phyloP scores from a whole-genome alignment of 129 eudicot genomes.

The Flaveria trinervia region DNA sequence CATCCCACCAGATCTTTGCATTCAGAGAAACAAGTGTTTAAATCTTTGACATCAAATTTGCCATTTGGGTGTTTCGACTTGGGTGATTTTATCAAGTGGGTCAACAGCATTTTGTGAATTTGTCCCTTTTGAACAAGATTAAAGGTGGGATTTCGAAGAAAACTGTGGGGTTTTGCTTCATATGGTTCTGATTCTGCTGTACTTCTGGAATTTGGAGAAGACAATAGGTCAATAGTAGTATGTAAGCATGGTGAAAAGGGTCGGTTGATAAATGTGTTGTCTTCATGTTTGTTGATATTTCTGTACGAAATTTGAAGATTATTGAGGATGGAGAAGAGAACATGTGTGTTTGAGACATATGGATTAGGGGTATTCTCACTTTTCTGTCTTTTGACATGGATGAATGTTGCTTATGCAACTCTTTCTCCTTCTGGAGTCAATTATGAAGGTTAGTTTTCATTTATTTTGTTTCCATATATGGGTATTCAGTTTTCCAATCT shows the following conservation, averaged over 20 bases:
- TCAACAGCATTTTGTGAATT: slow-evolving; percentile 23
- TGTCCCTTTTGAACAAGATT: slow-evolving; percentile 23
- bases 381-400: slow-evolving; percentile 41
- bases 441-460: slow-evolving; percentile 77
- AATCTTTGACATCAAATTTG: slow-evolving; percentile 3
- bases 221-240: neutral
- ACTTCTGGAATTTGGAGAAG: slow-evolving; percentile 38
- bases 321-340: slow-evolving; percentile 52
- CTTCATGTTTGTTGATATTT: slow-evolving; percentile 20
- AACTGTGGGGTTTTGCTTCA: slow-evolving; percentile 12
- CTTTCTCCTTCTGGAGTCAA: slow-evolving; percentile 97
- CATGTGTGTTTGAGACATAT: slow-evolving; percentile 32
- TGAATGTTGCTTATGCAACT: slow-evolving; percentile 66
- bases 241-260: slow-evolving; percentile 21
- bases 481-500: slow-evolving; percentile 17
- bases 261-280: slow-evolving; percentile 15
- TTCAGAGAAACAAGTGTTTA: neutral
- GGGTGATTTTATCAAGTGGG: slow-evolving; percentile 23
- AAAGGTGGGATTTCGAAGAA: slow-evolving; percentile 25
- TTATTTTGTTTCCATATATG: slow-evolving; percentile 31
- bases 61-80: slow-evolving; percentile 29
- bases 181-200: slow-evolving; percentile 31
- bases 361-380: slow-evolving; percentile 45
- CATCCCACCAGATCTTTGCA: slow-evolving; percentile 19
- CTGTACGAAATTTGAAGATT: slow-evolving; percentile 37